Base-by-base conservation (phyloP, 345 rosid genomes). In the Xanthoceras sorbifolium region DNA sequence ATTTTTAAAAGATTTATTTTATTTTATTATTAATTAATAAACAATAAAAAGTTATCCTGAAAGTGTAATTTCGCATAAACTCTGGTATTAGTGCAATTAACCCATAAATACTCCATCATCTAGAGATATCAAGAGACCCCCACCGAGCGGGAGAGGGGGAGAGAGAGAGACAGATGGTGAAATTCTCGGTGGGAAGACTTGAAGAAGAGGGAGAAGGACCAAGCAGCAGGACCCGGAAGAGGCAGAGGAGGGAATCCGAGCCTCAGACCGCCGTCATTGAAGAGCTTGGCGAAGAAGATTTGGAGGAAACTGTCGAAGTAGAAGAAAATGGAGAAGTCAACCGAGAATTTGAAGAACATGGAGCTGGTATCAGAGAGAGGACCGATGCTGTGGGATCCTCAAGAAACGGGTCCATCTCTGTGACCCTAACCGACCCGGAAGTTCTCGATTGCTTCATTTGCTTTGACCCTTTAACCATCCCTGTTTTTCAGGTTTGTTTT, bases 391-490 rank as follows among this genome's bases (percentile, higher is more conserved):
- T n/a, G 20, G 71, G 65, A 79, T n/a, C 82, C 52, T 34, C 29
- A 34, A 67, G 69, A 48, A 81, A 68, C 29, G 83, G 69, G n/a
- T 60, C 82, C 7, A 11, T 85, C 52, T 71, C 83, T 15, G 54
- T 81, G 25, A 85, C 81, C 48, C 67, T 90, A 40, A 70, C 82
- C 5, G 94, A 90, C 76, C 89, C 90, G 2, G 88, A 86, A 29
- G 85, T 84, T 42, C 82, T 88, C 46, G 94, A 90, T 78, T 90
- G 94, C 77, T 52, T 82, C 57, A 76, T 87, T 65, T 90, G 94
- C 79, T 83, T 5, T 25, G 84, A 87, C 40, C 75, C 92, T 18
- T 79, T 90, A 81, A 74, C 82, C 17, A 18, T 74, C 76, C 94
- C 92, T 3, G 83, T 90, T 52, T 88, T 69, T 71, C 94, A 90